Conservation (phyloP, 345 rosid genomes). For the Laguncularia racemosa region DNA sequence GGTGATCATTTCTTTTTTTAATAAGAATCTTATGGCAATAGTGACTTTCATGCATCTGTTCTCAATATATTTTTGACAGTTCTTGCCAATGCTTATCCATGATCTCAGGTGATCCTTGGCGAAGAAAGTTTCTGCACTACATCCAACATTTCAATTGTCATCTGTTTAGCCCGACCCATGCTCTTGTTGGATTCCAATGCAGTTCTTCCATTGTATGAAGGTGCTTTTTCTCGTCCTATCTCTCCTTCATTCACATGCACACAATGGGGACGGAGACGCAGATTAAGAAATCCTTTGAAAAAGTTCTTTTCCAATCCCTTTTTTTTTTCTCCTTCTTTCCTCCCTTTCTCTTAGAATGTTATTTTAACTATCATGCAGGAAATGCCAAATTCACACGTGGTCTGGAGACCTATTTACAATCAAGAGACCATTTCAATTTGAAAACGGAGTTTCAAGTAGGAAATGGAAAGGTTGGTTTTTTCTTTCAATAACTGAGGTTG, state of each 20-base stretch:
- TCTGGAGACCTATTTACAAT: conserved; percentile 55
- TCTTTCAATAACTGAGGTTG: background rate
- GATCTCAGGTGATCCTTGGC: conserved; percentile 51
- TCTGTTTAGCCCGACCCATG: conserved; percentile 58
- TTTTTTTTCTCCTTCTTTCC: too few relatives aligned
- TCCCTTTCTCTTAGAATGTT: too few relatives aligned
- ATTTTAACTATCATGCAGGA: conserved; percentile 38
- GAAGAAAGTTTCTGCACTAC: conserved; percentile 60
- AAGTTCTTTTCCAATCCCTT: too few relatives aligned
- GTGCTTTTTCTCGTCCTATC: conserved; percentile 24
- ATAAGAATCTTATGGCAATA: too few relatives aligned
- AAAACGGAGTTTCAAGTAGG: conserved; percentile 74
- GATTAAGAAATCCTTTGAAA: too few relatives aligned
- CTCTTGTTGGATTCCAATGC: conserved; percentile 51
- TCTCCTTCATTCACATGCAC: background rate
- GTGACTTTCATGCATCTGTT: background rate
- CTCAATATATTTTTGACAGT: too few relatives aligned
- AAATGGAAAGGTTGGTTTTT: conserved; percentile 56
- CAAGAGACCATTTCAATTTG: conserved; percentile 58
- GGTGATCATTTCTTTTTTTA: too few relatives aligned
- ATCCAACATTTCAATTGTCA: conserved; percentile 44
- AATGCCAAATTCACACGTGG: conserved; percentile 39
- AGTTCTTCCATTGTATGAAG: conserved; percentile 46
- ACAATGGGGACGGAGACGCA: background rate
- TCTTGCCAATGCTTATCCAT: too few relatives aligned